Percentiles rank a stretch among this genome's conserved stretches.
Evolutionary conservation across 257 asterid species (phyloP).

Genomic region (Ocimum tenuiflorum): DNA sequence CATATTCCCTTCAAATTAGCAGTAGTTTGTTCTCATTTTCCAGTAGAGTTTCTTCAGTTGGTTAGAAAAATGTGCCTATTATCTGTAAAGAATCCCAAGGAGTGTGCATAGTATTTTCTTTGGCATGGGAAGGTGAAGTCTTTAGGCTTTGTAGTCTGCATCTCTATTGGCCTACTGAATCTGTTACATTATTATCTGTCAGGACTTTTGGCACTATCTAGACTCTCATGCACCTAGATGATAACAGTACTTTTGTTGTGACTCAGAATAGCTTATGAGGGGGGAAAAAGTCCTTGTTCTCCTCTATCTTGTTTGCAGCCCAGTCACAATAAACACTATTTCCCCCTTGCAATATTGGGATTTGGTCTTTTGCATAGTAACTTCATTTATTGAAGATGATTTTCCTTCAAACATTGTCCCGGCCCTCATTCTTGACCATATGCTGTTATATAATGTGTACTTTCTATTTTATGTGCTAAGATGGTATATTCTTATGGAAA

Average conservation of each 20-base stretch:
- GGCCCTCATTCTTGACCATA: slow-evolving; percentile 3
- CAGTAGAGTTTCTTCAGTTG: background rate
- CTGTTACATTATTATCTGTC: background rate
- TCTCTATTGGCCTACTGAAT: background rate
- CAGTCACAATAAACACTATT: background rate
- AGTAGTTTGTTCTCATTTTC: background rate
- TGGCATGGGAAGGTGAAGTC: background rate
- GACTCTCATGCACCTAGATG: background rate
- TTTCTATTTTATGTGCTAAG: background rate
- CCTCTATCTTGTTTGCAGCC: background rate
- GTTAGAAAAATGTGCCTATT: background rate
- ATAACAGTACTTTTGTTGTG: background rate
- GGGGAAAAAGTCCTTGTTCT: background rate
- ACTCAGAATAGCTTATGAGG: background rate
- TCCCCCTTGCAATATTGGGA: background rate
- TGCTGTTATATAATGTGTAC: slow-evolving; percentile 7
- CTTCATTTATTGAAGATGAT: background rate
- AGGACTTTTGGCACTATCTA: background rate
- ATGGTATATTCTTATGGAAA: background rate
- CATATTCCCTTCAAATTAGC: slow-evolving; percentile 1
- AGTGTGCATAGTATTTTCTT: background rate
- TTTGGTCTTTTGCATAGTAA: background rate
- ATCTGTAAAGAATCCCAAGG: background rate
- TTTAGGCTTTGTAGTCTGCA: background rate
- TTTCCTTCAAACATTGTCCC: background rate